Base-by-base conservation (phyloP, 768 basidiomycete species). In the Scleroderma bovista region DNA sequence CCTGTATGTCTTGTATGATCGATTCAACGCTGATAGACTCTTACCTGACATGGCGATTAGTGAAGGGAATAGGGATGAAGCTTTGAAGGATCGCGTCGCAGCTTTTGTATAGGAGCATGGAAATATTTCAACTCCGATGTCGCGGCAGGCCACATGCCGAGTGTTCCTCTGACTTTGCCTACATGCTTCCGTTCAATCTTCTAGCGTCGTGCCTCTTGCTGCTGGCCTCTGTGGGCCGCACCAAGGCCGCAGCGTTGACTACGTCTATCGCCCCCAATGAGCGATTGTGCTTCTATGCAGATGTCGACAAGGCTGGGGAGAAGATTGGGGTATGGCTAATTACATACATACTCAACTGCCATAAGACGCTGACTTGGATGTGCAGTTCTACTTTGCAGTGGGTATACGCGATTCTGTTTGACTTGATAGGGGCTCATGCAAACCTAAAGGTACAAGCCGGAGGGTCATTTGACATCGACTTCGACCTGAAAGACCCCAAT, bases 381-480 rank as follows among this genome's bases (percentile, higher is more conserved):
- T 36, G 53, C 54, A 97, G 81, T 97, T 99, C 72, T 97, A 97
- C 74, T 98, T 93, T 75, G 95, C 95, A 55, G 94, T 91, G 70
- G 50, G 86, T 73, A 3, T 20, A 16, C 6, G 20, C 20, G n/a
- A 20, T 42, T 15, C 17, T 44, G n/a, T 19, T 6, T 16, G 40
- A 10, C 23, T 17, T 36, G n/a, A 12, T 36, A 44, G 24, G 33
- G 36, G 34, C 48, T 47, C 29, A 51, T 17, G 33, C 23, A 46
- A 20, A 20, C 48, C 17, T 19, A 41, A 32, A 91, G 89, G 89
- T 97, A 32, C 95, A 98, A 83, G 91, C 93, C 24, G 95, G 95
- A 41, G 95, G 95, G 51, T 86, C 91, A 1, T 97, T 97, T 69
- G 95, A 96, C 67, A 86, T 97, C 38, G 92, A 95, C 75, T 96